These are phyloP conservation scores for Talaromyces sp. DNA, from an alignment of 2,329 filamentous ascomycete species.

Conservation along the genomic window DNA sequence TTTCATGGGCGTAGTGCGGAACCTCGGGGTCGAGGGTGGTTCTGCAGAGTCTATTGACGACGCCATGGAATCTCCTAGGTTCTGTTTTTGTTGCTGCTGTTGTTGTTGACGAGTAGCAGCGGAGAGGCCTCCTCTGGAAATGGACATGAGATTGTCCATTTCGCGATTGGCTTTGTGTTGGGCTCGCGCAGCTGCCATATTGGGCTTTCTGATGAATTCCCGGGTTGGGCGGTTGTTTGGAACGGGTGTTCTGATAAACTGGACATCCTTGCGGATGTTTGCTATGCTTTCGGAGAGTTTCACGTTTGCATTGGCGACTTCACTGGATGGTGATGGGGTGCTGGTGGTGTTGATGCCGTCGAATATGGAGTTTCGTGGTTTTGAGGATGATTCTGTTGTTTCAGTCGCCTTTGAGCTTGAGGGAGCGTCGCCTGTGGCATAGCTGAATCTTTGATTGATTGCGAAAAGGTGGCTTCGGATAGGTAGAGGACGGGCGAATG, in stretches of 20 bases:
- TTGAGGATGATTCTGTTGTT: not conserved
- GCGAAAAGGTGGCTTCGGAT: not conserved
- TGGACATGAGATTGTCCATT: not conserved
- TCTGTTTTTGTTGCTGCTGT: not conserved
- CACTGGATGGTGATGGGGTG: not conserved
- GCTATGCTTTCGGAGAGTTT: slow-evolving; percentile 4
- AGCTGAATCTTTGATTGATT: slow-evolving; percentile 1
- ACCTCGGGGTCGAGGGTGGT: not conserved
- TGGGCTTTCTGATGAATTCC: not conserved
- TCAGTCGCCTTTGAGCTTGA: not conserved
- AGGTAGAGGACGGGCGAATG: not conserved
- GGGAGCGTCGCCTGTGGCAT: not conserved
- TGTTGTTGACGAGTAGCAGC: not conserved
- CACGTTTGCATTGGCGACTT: not conserved
- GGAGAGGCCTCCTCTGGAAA: not conserved
- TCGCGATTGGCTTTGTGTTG: not conserved
- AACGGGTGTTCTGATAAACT: not conserved
- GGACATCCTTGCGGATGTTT: not conserved
- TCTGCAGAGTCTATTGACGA: not conserved
- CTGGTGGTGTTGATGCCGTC: not conserved
- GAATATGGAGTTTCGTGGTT: not conserved
- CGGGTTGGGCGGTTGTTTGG: not conserved
- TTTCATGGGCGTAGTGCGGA: slow-evolving; percentile 23
- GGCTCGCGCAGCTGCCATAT: not conserved
- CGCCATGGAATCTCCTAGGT: not conserved